Evolutionary conservation across 1,284 basidiomycete genomes (phyloP).

Genomic region (Ustilago nuda): DNA sequence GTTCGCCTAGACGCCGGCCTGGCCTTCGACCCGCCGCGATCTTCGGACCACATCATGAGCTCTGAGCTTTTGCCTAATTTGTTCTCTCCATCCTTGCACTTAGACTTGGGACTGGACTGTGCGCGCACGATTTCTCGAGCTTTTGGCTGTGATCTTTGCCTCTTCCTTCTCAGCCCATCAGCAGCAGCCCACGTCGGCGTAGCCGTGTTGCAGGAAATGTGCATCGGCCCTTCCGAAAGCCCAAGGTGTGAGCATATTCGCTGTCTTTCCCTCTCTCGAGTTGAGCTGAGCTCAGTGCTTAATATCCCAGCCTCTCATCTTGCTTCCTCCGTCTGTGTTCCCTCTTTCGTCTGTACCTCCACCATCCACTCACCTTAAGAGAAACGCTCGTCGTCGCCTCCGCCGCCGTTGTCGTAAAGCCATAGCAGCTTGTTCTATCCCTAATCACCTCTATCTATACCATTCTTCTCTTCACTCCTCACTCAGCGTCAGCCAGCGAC

Average conservation of each 20-base stretch:
- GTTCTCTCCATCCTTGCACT: neutral
- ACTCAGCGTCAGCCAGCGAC: neutral
- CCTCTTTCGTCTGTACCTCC: slow-evolving; percentile 1
- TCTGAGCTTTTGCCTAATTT: neutral
- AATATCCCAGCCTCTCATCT: neutral
- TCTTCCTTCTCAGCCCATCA: neutral
- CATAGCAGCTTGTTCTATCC: neutral
- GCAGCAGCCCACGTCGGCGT: neutral
- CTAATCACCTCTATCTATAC: slow-evolving; percentile 1
- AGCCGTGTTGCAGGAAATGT: neutral
- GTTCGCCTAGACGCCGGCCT: neutral
- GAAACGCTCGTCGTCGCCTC: neutral
- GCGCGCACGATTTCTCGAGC: neutral
- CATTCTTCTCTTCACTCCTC: neutral
- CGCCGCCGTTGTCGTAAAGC: neutral
- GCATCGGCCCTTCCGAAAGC: neutral
- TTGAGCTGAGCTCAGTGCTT: neutral
- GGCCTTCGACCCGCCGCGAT: neutral
- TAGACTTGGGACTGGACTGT: neutral
- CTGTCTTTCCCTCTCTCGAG: neutral
- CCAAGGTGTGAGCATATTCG: too few relatives aligned
- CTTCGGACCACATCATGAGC: slow-evolving; percentile 15
- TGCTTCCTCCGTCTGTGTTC: neutral
- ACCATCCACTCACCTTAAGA: slow-evolving; percentile 5
- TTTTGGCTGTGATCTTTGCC: neutral